phyloP scores from a whole-genome alignment of 2,329 filamentous ascomycete genomes.

The Fusarium compactum region DNA sequence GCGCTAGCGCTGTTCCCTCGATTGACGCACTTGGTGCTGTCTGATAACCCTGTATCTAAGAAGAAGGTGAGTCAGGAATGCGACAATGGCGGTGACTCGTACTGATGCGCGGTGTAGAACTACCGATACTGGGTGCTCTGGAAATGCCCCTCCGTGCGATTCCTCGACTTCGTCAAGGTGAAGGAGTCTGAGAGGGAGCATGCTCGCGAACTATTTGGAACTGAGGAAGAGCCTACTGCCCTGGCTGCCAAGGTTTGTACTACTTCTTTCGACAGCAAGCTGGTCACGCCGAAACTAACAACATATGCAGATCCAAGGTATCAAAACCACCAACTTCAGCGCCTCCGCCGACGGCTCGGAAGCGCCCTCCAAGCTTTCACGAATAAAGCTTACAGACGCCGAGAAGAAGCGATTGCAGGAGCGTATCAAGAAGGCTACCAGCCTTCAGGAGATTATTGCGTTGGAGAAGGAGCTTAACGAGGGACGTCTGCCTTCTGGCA shows the following conservation, averaged over 20 bases:
- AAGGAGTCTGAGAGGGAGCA: conserved; percentile 84
- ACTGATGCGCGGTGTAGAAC: conserved; percentile 65
- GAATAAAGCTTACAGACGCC: conserved; percentile 86
- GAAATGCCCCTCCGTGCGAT: conserved; percentile 85
- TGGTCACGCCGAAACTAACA: conserved; percentile 16
- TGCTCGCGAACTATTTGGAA: conserved; percentile 86
- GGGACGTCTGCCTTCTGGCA: conserved; percentile 81
- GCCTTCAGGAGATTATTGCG: conserved; percentile 87
- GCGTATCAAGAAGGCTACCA: conserved; percentile 89
- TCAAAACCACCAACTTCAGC: conserved; percentile 83
- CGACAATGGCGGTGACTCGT: background rate
- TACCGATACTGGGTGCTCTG: conserved; percentile 94
- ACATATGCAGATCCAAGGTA: conserved; percentile 75
- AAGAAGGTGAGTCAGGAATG: conserved; percentile 80
- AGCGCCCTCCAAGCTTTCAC: conserved; percentile 72
- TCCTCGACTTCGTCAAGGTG: conserved; percentile 93
- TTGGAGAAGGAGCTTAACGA: conserved; percentile 94
- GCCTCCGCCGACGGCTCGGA: conserved; percentile 59
- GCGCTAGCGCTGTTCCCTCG: conserved; percentile 75
- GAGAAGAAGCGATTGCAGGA: conserved; percentile 89
- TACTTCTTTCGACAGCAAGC: background rate
- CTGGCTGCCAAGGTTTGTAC: conserved; percentile 75
- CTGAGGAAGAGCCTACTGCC: conserved; percentile 79
- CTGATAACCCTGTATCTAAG: conserved; percentile 90
- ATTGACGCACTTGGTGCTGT: conserved; percentile 82